Percentiles rank a stretch among this genome's conserved stretches.
Evolutionary conservation across 2,329 filamentous ascomycete species (phyloP).

Genomic region (Venturia nashicola): DNA sequence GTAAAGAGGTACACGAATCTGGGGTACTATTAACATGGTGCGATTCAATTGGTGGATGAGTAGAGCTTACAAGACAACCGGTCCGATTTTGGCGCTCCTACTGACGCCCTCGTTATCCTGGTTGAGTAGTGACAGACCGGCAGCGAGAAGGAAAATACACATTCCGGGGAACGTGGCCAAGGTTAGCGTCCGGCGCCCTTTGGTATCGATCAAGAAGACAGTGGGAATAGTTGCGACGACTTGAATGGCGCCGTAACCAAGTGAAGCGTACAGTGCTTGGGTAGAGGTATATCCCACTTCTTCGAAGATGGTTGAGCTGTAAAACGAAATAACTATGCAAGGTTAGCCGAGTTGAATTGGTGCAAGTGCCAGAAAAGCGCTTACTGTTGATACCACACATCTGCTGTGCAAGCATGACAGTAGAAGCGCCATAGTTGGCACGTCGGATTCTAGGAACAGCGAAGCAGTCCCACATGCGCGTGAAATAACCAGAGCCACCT

Average conservation of each 20-base stretch:
- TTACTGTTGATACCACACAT: conserved; percentile 11
- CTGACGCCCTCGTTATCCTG: conserved; percentile 8
- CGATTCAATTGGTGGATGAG: neutral
- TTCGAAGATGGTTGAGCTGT: conserved; percentile 19
- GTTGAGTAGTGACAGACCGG: conserved; percentile 23
- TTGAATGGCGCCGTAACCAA: conserved; percentile 34
- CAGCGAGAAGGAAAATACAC: conserved; percentile 23
- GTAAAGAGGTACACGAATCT: conserved; percentile 37
- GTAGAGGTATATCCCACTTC: conserved; percentile 7
- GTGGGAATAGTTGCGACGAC: conserved; percentile 33
- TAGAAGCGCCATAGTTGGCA: conserved; percentile 21
- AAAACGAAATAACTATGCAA: conserved; percentile 17
- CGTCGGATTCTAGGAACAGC: conserved; percentile 21
- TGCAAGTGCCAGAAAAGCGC: neutral
- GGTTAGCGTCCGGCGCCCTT: conserved; percentile 30
- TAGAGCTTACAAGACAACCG: conserved; percentile 18
- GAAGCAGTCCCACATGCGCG: conserved; percentile 26
- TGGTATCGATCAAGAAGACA: conserved; percentile 33
- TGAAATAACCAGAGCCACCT: conserved; percentile 26
- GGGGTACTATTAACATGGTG: neutral
- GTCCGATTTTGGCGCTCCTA: conserved; percentile 19
- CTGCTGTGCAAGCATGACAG: conserved; percentile 26
- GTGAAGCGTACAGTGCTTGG: conserved; percentile 16
- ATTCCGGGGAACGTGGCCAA: conserved; percentile 22
- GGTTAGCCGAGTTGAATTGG: neutral